A percentile compares a stretch with the other conserved stretches of the same genome.
Conservation (phyloP, 257 asterid genomes). For the Rauvolfia tetraphylla region DNA sequence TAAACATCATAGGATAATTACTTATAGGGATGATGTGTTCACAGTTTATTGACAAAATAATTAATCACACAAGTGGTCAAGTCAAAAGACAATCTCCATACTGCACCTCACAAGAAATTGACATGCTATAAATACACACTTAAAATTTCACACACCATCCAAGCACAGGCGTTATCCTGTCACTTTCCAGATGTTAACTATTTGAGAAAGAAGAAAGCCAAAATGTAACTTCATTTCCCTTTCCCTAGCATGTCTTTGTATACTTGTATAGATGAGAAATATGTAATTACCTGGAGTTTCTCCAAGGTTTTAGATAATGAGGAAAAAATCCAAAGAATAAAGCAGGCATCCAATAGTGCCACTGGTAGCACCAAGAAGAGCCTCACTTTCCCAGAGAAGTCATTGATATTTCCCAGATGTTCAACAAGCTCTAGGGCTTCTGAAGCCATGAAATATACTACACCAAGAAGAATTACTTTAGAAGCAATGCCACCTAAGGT, state of each 20-base stretch:
- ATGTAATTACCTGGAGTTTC: conserved; percentile 81
- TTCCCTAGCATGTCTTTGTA: neutral
- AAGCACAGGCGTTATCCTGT: neutral
- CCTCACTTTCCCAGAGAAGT: conserved; percentile 83
- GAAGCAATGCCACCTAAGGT: conserved; percentile 75
- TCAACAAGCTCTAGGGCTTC: conserved; percentile 96
- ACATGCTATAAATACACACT: neutral
- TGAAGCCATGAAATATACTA: conserved; percentile 82
- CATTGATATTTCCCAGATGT: conserved; percentile 94
- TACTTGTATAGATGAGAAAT: neutral
- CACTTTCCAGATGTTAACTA: neutral
- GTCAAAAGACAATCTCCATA: neutral
- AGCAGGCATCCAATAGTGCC: conserved; percentile 83
- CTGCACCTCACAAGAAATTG: neutral
- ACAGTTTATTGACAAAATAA: neutral
- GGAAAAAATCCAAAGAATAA: conserved; percentile 94
- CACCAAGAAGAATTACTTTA: conserved; percentile 70
- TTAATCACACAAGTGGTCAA: neutral
- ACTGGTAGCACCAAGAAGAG: conserved; percentile 89
- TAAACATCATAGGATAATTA: neutral
- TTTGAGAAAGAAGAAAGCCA: neutral
- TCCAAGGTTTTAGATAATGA: conserved; percentile 88
- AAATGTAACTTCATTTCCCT: neutral
- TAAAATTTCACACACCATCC: neutral
- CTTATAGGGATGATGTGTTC: neutral